Evolutionary conservation across 768 basidiomycete genomes (phyloP).

Genomic region (Pleurotus pulmonarius): DNA sequence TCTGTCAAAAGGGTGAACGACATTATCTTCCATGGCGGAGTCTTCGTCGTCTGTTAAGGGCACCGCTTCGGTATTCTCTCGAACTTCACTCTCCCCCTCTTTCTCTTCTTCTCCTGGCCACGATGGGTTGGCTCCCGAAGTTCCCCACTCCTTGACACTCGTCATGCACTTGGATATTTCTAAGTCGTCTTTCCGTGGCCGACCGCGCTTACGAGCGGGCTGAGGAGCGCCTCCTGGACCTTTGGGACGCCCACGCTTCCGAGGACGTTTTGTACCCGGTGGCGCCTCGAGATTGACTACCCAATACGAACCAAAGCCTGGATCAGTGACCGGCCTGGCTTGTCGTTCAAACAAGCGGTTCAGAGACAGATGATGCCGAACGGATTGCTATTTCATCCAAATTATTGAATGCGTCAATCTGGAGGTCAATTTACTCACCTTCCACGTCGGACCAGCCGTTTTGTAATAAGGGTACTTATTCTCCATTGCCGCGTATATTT

Average conservation of each 20-base stretch:
- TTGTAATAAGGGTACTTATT: conserved; percentile 79
- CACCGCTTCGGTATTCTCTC: conserved; percentile 24
- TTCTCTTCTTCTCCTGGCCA: conserved; percentile 17
- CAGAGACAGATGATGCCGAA: conserved; percentile 78
- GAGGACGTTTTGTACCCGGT: conserved; percentile 80
- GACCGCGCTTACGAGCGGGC: conserved; percentile 9
- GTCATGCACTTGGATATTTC: conserved; percentile 10
- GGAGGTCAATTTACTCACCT: conserved; percentile 41
- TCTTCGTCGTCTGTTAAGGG: conserved; percentile 27
- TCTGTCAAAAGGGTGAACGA: conserved; percentile 41
- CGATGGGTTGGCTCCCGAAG: not conserved
- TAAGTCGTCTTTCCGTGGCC: conserved; percentile 32
- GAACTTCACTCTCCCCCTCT: conserved; percentile 11
- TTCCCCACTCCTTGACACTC: not conserved
- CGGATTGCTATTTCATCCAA: conserved; percentile 63
- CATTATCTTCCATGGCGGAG: conserved; percentile 49
- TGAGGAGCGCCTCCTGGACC: not conserved
- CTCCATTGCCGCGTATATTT: conserved; percentile 87
- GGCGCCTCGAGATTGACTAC: conserved; percentile 85
- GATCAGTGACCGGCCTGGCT: conserved; percentile 78
- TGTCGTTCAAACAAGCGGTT: conserved; percentile 82
- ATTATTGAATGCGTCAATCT: conserved; percentile 11
- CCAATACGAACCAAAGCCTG: conserved; percentile 88
- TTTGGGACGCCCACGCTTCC: conserved; percentile 66
- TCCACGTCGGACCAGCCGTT: conserved; percentile 81